Conservation (phyloP, 2,329 filamentous ascomycete genomes). For the Aureobasidium mangrovei region DNA sequence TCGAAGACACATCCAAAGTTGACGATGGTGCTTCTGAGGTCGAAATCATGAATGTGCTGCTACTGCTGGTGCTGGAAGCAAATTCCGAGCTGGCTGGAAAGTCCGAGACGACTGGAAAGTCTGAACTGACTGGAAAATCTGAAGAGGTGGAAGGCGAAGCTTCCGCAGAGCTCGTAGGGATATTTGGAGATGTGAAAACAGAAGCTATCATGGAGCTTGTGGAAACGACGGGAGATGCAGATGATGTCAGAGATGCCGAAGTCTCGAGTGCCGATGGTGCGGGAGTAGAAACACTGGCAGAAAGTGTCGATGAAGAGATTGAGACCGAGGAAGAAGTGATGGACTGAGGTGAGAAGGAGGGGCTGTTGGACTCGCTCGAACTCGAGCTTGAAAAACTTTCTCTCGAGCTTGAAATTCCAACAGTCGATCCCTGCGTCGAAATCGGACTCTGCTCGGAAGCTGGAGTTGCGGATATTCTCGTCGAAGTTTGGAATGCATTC, state of each 20-base stretch:
- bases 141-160: too few relatives aligned
- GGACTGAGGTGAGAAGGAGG: background rate
- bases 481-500: background rate
- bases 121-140: too few relatives aligned
- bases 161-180: too few relatives aligned
- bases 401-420: background rate
- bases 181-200: too few relatives aligned
- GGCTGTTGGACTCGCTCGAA: background rate
- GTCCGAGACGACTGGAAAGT: too few relatives aligned
- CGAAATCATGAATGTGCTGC: too few relatives aligned
- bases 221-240: background rate
- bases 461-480: background rate
- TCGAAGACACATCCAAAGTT: too few relatives aligned
- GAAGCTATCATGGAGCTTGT: background rate
- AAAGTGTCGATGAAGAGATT: background rate
- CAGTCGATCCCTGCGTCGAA: background rate
- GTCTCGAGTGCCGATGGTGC: background rate
- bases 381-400: background rate
- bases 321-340: background rate
- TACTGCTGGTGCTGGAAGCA: too few relatives aligned
- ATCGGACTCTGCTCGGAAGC: background rate
- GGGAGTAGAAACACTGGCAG: background rate
- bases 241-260: background rate
- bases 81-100: too few relatives aligned
- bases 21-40: too few relatives aligned